Percentiles rank a stretch among this genome's conserved stretches.
phyloP scores from a whole-genome alignment of 2,329 filamentous ascomycete genomes.

The Diaporthe sp. region DNA sequence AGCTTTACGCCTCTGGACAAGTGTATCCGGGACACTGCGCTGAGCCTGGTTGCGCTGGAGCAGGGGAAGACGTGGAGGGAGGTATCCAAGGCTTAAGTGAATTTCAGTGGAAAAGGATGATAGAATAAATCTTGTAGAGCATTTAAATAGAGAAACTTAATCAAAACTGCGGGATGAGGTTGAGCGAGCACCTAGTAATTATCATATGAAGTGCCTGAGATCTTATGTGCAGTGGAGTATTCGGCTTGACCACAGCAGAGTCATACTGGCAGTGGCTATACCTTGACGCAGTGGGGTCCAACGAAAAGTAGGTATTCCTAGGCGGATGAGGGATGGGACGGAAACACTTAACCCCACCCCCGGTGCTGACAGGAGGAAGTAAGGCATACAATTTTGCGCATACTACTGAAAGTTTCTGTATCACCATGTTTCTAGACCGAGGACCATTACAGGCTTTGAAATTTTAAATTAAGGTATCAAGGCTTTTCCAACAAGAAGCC shows the following conservation, averaged over 20 bases:
- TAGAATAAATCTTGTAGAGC: neutral
- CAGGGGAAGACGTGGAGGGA: slow-evolving; percentile 36
- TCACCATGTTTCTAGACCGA: too few species aligned
- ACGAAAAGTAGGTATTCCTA: neutral
- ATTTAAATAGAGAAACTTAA: neutral
- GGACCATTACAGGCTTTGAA: neutral
- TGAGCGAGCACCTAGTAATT: too few species aligned
- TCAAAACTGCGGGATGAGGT: too few species aligned
- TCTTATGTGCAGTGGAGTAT: neutral
- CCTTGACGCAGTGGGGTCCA: neutral
- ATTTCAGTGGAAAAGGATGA: neutral
- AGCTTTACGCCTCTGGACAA: slow-evolving; percentile 25
- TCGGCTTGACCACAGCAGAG: neutral
- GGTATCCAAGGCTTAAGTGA: slow-evolving; percentile 23
- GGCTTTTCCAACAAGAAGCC: neutral
- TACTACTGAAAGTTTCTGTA: neutral
- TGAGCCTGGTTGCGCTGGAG: slow-evolving; percentile 37
- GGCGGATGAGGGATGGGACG: neutral
- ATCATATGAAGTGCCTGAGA: neutral
- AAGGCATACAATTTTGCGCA: neutral
- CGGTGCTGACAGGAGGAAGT: neutral
- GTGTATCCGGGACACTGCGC: slow-evolving; percentile 35
- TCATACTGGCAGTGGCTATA: neutral
- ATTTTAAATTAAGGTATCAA: neutral
- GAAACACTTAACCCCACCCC: neutral